Conservation (phyloP, 345 rosid species). For the Linum usitatissimum region DNA sequence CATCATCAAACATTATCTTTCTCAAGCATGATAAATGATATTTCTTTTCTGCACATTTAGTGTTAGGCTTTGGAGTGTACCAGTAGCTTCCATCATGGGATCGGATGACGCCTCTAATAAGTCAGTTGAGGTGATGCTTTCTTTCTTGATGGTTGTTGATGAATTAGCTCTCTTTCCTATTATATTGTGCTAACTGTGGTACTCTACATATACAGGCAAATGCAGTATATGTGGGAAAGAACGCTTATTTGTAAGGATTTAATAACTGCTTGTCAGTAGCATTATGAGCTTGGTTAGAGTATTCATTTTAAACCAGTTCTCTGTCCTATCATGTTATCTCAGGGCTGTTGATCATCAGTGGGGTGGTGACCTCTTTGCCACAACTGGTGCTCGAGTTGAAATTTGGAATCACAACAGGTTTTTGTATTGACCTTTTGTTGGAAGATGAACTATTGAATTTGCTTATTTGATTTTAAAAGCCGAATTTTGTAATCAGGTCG, state of each 20-base stretch:
- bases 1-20: neutral
- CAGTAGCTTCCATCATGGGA: slow-evolving; percentile 48
- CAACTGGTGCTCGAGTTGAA: slow-evolving; percentile 88
- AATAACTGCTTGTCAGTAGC: slow-evolving; percentile 1
- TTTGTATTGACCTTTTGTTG: neutral
- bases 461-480: slow-evolving; percentile 1
- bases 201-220: slow-evolving; percentile 38
- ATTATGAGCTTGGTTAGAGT: neutral
- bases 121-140: slow-evolving; percentile 37
- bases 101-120: slow-evolving; percentile 33
- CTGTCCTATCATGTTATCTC: slow-evolving; percentile 6
- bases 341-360: slow-evolving; percentile 98
- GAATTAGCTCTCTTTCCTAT: neutral
- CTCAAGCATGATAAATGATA: neutral
- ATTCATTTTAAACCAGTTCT: neutral
- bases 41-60: slow-evolving; percentile 21
- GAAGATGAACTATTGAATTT: neutral
- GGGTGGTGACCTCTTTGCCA: slow-evolving; percentile 84
- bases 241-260: slow-evolving; percentile 62
- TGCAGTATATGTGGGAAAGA: slow-evolving; percentile 65
- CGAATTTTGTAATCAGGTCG: slow-evolving; percentile 42
- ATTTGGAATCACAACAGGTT: slow-evolving; percentile 97
- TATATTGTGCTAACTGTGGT: slow-evolving; percentile 15
- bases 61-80: slow-evolving; percentile 94
- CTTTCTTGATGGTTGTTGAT: neutral